Percentiles rank a stretch among this genome's conserved stretches.
Evolutionary conservation across 805 yeast species (phyloP).

Genomic region (Kregervanrija delftensis): DNA sequence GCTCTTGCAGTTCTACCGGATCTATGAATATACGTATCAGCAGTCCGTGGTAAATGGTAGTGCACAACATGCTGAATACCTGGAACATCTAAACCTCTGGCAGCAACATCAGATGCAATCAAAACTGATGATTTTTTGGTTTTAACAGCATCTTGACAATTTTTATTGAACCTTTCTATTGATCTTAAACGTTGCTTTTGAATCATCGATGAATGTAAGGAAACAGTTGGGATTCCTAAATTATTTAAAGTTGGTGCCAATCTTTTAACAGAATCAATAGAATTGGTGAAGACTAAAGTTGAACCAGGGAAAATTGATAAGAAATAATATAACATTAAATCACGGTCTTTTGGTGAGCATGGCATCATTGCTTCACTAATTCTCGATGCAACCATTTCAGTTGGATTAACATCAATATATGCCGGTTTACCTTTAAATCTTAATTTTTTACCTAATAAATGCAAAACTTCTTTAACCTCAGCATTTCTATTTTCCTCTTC

Average conservation of each 20-base stretch:
- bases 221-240: constrained; percentile 59
- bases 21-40: constrained; percentile 91
- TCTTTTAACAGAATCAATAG: constrained; percentile 92
- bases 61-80: constrained; percentile 90
- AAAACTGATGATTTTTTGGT: constrained; percentile 55
- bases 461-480: constrained; percentile 48
- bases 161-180: constrained; percentile 68
- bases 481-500: constrained; percentile 33
- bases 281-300: constrained; percentile 85
- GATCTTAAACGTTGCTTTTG: constrained; percentile 88
- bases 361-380: constrained; percentile 85
- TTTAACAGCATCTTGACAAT: constrained; percentile 27
- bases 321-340: constrained; percentile 83
- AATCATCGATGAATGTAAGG: constrained; percentile 89
- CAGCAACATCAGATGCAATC: constrained; percentile 96
- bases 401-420: constrained; percentile 82
- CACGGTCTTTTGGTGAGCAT: constrained; percentile 87
- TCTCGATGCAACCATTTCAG: constrained; percentile 64
- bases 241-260: constrained; percentile 68
- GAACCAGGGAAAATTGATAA: constrained; percentile 80
- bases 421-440: constrained; percentile 62
- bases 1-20: constrained; percentile 99
- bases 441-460: constrained; percentile 60
- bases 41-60: constrained; percentile 90
- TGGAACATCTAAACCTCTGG: constrained; percentile 93